Base-by-base conservation (phyloP, 73 alveolate genomes). In the Paramecium biaurelia region DNA sequence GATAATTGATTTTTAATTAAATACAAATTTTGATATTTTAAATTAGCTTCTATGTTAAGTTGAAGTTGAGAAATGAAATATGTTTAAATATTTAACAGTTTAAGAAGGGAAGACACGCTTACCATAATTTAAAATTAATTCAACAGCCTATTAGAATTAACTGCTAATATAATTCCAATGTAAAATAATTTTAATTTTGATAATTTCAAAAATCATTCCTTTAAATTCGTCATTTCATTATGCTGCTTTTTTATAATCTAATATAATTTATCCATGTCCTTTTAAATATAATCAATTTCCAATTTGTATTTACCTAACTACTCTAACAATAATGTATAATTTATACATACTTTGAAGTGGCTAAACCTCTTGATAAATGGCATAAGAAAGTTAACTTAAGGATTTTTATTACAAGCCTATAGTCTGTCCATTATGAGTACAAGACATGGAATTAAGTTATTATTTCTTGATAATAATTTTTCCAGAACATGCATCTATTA, bases 401-500 rank as follows among this genome's bases (percentile, higher is more conserved):
- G 21, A 4, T 21, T 18, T 53, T 53, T 53, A 7, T 53, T 53
- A 20, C 8, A 53, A 53, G 10, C 24, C 45, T 63, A 49, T 24
- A 32, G 49, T 32, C 14, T 8, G 2, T 72, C 38, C 86, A 28
- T 35, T 23, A 7, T 63, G 7, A 32, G 86, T 11, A 53, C 49
- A 67, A 26, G 45, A 30, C 26, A 30, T 30, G 21, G 45, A 30
- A 14, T 30, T 6, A 14, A 11, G 8, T 67, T 30, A 67, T 30
- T 67, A 26, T 67, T 67, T 23, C 20, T 67, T 26, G 11, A 30
- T 24, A 4, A 8, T 34, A 6, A 72, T 18, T 28, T 72, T 38
- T 72, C 86, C 86, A 28, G 86, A 34, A 37, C 32, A 14, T 34
- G 56, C n/a, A 35, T 72, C 86, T 4, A 72, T 72, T n/a, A 72